Evolutionary conservation across 306 rosid species (phyloP).

Genomic region (Trifolium fragiferum): DNA sequence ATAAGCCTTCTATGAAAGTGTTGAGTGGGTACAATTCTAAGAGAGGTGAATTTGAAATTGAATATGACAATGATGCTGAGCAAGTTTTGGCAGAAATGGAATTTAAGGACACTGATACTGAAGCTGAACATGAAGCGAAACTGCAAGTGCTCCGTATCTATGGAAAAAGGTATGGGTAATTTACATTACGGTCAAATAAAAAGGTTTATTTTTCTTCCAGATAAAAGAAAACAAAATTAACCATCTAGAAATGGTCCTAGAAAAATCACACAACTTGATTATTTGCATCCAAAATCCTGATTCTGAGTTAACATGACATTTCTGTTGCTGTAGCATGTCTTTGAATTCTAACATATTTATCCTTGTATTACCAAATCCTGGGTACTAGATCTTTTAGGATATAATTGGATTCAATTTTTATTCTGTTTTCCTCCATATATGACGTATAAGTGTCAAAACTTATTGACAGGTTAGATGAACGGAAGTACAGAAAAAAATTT

Average conservation of each 20-base stretch:
- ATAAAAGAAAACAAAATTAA: conserved; percentile 3
- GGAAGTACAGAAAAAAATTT: conserved; percentile 80
- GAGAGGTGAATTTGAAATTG: conserved; percentile 87
- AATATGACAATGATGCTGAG: conserved; percentile 92
- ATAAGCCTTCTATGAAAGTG: conserved; percentile 66
- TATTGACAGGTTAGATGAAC: conserved; percentile 85
- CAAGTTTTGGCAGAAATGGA: conserved; percentile 92
- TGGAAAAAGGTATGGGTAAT: conserved; percentile 59
- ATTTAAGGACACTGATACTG: conserved; percentile 72
- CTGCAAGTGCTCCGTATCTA: conserved; percentile 73
- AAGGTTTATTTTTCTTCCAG: conserved; percentile 14
- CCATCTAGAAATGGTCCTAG: conserved; percentile 11
- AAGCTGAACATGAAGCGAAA: conserved; percentile 65
- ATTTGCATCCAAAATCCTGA: conserved; percentile 14
- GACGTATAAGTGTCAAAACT: conserved; percentile 27
- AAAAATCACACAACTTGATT: conserved; percentile 27
- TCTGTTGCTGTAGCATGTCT: conserved; percentile 16
- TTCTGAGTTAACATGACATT: conserved; percentile 12
- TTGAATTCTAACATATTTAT: conserved; percentile 4
- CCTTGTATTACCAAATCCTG: neutral
- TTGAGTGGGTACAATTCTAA: conserved; percentile 82
- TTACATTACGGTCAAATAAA: neutral
- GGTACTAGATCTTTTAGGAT: conserved; percentile 19
- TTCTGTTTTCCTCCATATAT: conserved; percentile 11
- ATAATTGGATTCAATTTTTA: neutral